phyloP scores from a whole-genome alignment of 805 yeast species.

The Ogataea methylovora region DNA sequence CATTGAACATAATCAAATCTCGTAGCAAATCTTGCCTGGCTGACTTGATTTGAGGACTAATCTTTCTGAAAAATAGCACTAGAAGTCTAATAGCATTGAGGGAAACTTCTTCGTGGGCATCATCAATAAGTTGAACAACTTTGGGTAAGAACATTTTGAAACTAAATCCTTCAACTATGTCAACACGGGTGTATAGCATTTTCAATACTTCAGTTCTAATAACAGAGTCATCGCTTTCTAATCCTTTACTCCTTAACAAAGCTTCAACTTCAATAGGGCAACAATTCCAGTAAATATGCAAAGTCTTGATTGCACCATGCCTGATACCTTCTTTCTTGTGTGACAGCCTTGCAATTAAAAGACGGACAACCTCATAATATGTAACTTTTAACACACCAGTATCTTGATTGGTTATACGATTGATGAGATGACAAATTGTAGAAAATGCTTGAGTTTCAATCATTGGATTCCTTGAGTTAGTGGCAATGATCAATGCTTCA shows the following conservation, averaged over 20 bases:
- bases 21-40: constrained; percentile 39
- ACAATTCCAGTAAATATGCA: constrained; percentile 50
- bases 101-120: constrained; percentile 9
- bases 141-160: constrained; percentile 22
- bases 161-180: constrained; percentile 25
- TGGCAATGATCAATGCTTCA: constrained; percentile 40
- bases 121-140: constrained; percentile 16
- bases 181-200: constrained; percentile 36
- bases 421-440: constrained; percentile 47
- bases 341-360: constrained; percentile 38
- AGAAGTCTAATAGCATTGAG: constrained; percentile 20
- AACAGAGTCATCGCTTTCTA: constrained; percentile 28
- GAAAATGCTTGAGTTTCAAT: constrained; percentile 38
- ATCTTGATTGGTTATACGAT: constrained; percentile 53
- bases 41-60: constrained; percentile 21
- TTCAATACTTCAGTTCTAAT: constrained; percentile 36
- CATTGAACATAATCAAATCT: constrained; percentile 29
- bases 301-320: constrained; percentile 40
- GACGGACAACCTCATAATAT: constrained; percentile 41
- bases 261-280: constrained; percentile 40
- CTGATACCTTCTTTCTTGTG: constrained; percentile 31
- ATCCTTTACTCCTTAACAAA: constrained; percentile 34
- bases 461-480: constrained; percentile 31
- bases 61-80: constrained; percentile 27
- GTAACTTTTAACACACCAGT: constrained; percentile 29